These are phyloP conservation scores for Fusarium mundagurra DNA, from an alignment of 2,329 filamentous ascomycete genomes.

Conservation along the genomic window DNA sequence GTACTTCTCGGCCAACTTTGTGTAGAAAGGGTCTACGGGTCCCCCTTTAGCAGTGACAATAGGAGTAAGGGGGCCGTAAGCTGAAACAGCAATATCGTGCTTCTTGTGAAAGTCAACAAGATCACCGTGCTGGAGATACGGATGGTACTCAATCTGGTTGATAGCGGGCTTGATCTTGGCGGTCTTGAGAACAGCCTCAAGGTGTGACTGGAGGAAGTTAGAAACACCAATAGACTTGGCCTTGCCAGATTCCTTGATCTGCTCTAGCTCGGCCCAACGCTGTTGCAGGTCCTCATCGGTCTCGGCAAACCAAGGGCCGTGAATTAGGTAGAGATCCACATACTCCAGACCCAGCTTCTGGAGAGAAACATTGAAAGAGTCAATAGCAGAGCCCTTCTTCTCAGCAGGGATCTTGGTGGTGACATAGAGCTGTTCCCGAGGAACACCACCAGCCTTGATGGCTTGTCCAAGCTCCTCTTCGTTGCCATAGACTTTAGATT, in stretches of 20 bases:
- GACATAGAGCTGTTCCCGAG: constrained; percentile 75
- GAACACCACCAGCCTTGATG: constrained; percentile 72
- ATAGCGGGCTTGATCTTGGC: constrained; percentile 72
- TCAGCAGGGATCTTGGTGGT: constrained; percentile 65
- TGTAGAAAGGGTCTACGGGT: constrained; percentile 62
- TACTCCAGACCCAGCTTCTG: constrained; percentile 74
- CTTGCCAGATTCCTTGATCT: constrained; percentile 72
- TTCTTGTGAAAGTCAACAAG: constrained; percentile 67
- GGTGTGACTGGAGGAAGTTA: constrained; percentile 71
- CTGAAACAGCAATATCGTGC: constrained; percentile 65
- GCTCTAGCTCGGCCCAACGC: constrained; percentile 69
- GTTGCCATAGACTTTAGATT: constrained; percentile 65
- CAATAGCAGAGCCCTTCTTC: constrained; percentile 53
- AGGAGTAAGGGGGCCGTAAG: constrained; percentile 66
- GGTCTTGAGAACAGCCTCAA: constrained; percentile 66
- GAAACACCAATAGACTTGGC: constrained; percentile 79
- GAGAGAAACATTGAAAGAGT: constrained; percentile 68
- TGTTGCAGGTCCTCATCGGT: constrained; percentile 63
- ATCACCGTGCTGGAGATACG: constrained; percentile 74
- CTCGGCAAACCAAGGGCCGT: constrained; percentile 64
- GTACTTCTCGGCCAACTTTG: constrained; percentile 65
- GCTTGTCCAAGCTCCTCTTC: constrained; percentile 77
- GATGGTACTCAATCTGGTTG: constrained; percentile 86
- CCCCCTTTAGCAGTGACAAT: constrained; percentile 59
- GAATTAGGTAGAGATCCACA: constrained; percentile 76